These are phyloP conservation scores for Casuarina equisetifolia DNA, from an alignment of 306 rosid genomes.

Conservation along the genomic window DNA sequence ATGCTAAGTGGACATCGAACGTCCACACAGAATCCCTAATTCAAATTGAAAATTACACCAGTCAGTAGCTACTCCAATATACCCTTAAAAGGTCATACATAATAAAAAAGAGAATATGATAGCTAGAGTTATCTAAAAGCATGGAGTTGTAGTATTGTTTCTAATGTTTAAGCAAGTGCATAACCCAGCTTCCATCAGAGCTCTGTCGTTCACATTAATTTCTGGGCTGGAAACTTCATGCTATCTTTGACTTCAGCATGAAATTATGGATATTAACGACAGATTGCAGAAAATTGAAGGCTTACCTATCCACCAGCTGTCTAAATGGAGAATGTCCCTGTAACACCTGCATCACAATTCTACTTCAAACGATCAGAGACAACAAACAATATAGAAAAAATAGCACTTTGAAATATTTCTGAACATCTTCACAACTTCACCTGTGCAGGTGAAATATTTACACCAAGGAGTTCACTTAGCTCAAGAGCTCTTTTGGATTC, in stretches of 20 bases:
- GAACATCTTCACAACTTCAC: constrained; percentile 31
- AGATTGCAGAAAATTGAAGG: constrained; percentile 10
- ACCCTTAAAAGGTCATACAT: background rate
- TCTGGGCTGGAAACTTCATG: background rate
- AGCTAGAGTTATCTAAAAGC: background rate
- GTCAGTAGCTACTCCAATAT: too few species aligned
- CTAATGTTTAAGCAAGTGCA: background rate
- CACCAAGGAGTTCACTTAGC: constrained; percentile 64
- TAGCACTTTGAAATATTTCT: background rate
- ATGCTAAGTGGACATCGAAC: background rate
- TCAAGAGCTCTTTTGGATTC: constrained; percentile 82
- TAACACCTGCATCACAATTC: constrained; percentile 58
- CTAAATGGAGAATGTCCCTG: constrained; percentile 93
- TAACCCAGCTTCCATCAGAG: background rate
- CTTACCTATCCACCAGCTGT: constrained; percentile 70
- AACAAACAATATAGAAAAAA: constrained; percentile 4
- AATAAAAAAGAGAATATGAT: too few species aligned
- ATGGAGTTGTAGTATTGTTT: background rate
- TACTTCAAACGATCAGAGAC: background rate
- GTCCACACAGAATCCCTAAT: too few species aligned
- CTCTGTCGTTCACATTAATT: background rate
- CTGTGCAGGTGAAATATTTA: constrained; percentile 72
- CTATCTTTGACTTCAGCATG: background rate
- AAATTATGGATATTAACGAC: background rate
- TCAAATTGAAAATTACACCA: too few species aligned